phyloP scores from a whole-genome alignment of 1,284 basidiomycete species.

The Moesziomyces aphidis region DNA sequence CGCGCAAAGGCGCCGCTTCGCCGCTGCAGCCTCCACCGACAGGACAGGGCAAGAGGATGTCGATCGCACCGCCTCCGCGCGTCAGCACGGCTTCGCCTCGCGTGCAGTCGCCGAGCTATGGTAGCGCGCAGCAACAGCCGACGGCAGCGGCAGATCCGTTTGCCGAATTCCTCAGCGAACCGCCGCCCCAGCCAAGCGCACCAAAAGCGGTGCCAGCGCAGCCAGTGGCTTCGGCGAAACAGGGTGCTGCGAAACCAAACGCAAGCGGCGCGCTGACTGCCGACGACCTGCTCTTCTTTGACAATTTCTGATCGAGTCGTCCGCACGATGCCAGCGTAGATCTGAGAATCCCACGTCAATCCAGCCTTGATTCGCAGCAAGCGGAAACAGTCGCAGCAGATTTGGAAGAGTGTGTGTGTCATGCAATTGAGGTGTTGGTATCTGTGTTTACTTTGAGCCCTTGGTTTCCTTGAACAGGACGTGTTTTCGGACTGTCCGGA shows the following conservation, averaged over 20 bases:
- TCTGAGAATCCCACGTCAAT: background rate
- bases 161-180: conserved; percentile 28
- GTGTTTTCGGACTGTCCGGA: conserved; percentile 58
- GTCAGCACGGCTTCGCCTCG: conserved; percentile 14
- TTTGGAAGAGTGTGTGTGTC: background rate
- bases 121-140: background rate
- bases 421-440: background rate
- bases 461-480: conserved; percentile 64
- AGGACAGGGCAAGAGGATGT: conserved; percentile 19
- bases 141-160: conserved; percentile 10
- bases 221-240: background rate
- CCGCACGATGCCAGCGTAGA: background rate
- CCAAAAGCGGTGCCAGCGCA: background rate
- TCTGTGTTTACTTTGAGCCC: conserved; percentile 41
- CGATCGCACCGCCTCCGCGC: conserved; percentile 26
- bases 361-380: too few species aligned
- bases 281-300: conserved; percentile 47
- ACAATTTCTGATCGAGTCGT: conserved; percentile 23
- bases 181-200: conserved; percentile 11
- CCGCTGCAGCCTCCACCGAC: conserved; percentile 31
- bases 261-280: conserved; percentile 26
- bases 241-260: conserved; percentile 6
- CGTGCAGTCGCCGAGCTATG: conserved; percentile 2
- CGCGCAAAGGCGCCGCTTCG: conserved; percentile 22
- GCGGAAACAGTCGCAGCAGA: background rate